phyloP scores from a whole-genome alignment of 176 grass and related monocot genomes.

The Avena sativa region DNA sequence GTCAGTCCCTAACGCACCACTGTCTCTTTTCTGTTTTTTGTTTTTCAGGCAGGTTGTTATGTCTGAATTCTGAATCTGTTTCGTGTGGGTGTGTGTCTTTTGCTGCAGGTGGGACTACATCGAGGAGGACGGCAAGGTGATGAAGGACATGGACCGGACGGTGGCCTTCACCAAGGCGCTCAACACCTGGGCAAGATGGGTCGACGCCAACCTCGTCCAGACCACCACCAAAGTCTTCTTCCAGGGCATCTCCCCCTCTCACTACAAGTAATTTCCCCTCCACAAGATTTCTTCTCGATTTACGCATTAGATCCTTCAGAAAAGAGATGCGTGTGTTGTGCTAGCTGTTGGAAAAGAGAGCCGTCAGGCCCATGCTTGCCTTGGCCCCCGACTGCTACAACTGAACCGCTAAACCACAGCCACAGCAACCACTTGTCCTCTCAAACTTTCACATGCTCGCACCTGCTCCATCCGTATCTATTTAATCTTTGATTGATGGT shows the following conservation, averaged over 20 bases:
- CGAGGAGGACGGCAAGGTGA: constrained; percentile 44
- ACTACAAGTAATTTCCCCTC: constrained; percentile 58
- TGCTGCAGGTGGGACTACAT: constrained; percentile 79
- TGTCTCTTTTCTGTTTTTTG: not conserved
- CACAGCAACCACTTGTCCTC: constrained; percentile 3
- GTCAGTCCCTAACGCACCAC: constrained; percentile 24
- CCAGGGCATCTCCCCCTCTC: constrained; percentile 77
- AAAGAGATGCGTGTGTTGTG: not conserved
- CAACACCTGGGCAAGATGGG: constrained; percentile 77
- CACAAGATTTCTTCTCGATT: not conserved
- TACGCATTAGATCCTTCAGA: not conserved
- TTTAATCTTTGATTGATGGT: not conserved
- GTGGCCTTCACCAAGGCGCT: constrained; percentile 71
- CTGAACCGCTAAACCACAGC: constrained; percentile 21
- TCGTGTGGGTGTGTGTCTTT: not conserved
- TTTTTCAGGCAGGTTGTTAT: not conserved
- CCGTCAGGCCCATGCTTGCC: not conserved
- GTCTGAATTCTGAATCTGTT: not conserved
- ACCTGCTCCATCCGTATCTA: not conserved
- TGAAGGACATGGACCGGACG: constrained; percentile 79
- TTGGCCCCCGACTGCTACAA: not conserved
- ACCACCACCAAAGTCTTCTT: constrained; percentile 68
- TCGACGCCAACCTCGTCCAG: constrained; percentile 56
- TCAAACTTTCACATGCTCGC: not conserved
- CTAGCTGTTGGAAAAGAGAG: not conserved